Evolutionary conservation across 225 moss, liverwort and hornwort species (phyloP), one percentile per base, ranked within the genome.

Genomic region (Pseudoscleropodium purum): DNA sequence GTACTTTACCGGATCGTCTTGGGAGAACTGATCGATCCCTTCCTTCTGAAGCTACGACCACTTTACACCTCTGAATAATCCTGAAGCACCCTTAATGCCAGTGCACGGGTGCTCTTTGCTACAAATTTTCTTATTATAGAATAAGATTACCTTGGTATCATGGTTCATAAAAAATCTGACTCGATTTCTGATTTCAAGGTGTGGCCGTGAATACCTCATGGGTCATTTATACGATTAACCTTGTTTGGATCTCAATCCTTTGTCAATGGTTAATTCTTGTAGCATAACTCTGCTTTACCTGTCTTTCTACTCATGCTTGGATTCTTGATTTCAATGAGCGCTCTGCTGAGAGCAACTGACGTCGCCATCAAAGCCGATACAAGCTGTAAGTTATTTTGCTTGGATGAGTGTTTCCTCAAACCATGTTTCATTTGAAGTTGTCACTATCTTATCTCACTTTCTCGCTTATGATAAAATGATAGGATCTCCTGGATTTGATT

Each of bases 41-140:
- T 90, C 18, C 57, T 79, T 81, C 64, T 52, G 43, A 85, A 67
- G 68, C 51, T 69, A 64, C 51, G n/a, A 82, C 84, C 63, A 75
- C 84, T 87, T 89, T 70, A 87, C 85, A 92, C 89, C 89, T 92
- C 78, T 51, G 70, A 84, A 41, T 84, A 70, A 70, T 41, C 41
- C 45, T 34, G 57, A 87, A 87, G 89, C 82, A 93, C 92, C 83
- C 91, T 82, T 89, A 31, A 66, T 65, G 74, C 65, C 47, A 82
- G 25, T 87, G 81, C 85, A 78, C 78, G 87, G 91, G 91, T 92
- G 90, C 85, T 81, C 85, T 54, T 86, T 77, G 85, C 77, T 78
- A 64, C 72, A 72, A 89, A 69, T 59, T 74, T 24, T 45, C 64
- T n/a, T 67, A 64, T 64, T 74, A 31, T 84, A 79, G 77, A 86